phyloP scores from a whole-genome alignment of 768 basidiomycete genomes.

The Boletus sp. region DNA sequence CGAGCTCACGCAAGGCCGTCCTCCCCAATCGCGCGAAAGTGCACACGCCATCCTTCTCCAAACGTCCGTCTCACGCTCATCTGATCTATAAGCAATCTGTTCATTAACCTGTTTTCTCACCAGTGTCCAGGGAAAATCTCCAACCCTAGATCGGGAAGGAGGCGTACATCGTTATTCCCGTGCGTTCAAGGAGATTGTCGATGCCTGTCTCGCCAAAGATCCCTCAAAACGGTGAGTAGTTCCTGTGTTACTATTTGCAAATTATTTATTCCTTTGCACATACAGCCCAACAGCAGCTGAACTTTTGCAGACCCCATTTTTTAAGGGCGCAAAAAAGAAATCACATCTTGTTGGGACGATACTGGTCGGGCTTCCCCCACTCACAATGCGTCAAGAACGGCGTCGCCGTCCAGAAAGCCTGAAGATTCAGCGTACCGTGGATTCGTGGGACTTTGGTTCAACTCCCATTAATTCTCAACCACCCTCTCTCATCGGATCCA shows the following conservation, averaged over 20 bases:
- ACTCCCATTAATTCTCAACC: slow-evolving; percentile 43
- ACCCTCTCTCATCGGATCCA: slow-evolving; percentile 7
- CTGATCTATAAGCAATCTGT: not conserved
- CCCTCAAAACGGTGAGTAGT: slow-evolving; percentile 63
- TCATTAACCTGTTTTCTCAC: slow-evolving; percentile 1
- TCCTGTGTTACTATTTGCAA: not conserved
- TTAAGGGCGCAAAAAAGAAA: slow-evolving; percentile 77
- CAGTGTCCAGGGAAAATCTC: slow-evolving; percentile 76
- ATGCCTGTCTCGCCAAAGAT: slow-evolving; percentile 82
- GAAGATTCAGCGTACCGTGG: slow-evolving; percentile 50
- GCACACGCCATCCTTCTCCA: slow-evolving; percentile 72
- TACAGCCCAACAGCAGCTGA: slow-evolving; percentile 73
- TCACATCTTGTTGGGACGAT: slow-evolving; percentile 75
- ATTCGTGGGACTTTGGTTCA: slow-evolving; percentile 76
- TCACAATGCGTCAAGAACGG: slow-evolving; percentile 72
- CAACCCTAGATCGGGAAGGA: slow-evolving; percentile 70
- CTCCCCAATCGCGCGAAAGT: slow-evolving; percentile 77
- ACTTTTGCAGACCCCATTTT: slow-evolving; percentile 76
- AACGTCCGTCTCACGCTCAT: slow-evolving; percentile 46
- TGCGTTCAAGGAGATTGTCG: slow-evolving; percentile 80
- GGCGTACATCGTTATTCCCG: slow-evolving; percentile 76
- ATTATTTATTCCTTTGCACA: not conserved
- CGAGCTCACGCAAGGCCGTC: slow-evolving; percentile 83
- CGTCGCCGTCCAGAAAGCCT: slow-evolving; percentile 39
- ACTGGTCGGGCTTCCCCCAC: slow-evolving; percentile 70